These are phyloP conservation scores for Dothiorella sarmentorum DNA, from an alignment of 2,329 filamentous ascomycete genomes.

Conservation along the genomic window DNA sequence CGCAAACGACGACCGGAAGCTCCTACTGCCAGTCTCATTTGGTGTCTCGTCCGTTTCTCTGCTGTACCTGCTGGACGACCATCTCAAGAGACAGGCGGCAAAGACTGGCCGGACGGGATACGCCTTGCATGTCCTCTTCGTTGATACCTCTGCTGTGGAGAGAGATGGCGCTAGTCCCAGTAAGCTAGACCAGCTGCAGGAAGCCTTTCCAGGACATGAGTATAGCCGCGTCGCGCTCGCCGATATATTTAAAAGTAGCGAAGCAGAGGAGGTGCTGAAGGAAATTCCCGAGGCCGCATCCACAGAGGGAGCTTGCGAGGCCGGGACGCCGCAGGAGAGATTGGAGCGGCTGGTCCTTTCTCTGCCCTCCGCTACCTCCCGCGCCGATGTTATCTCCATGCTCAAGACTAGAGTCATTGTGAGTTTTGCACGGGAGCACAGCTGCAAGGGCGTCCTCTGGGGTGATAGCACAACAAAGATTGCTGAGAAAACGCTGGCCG, in stretches of 20 bases:
- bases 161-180: conserved; percentile 43
- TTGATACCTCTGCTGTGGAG: conserved; percentile 49
- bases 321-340: conserved; percentile 21
- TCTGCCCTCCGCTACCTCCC: conserved; percentile 71
- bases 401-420: conserved; percentile 71
- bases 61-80: conserved; percentile 69
- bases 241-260: conserved; percentile 42
- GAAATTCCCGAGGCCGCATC: not conserved
- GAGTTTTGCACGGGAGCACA: conserved; percentile 55
- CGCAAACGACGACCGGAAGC: conserved; percentile 46
- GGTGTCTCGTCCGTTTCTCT: conserved; percentile 77
- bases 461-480: conserved; percentile 85
- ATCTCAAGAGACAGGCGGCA: conserved; percentile 62
- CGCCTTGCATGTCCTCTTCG: conserved; percentile 56
- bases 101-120: conserved; percentile 66
- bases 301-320: not conserved
- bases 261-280: not conserved
- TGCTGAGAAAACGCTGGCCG: conserved; percentile 78
- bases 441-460: conserved; percentile 71
- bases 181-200: conserved; percentile 41
- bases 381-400: conserved; percentile 67
- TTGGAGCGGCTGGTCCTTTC: conserved; percentile 55
- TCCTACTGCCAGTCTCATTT: conserved; percentile 78
- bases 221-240: conserved; percentile 65
- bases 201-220: conserved; percentile 62